These are phyloP conservation scores for Tetrapisispora iriomotensis DNA, from an alignment of 805 yeast genomes.

Conservation along the genomic window DNA sequence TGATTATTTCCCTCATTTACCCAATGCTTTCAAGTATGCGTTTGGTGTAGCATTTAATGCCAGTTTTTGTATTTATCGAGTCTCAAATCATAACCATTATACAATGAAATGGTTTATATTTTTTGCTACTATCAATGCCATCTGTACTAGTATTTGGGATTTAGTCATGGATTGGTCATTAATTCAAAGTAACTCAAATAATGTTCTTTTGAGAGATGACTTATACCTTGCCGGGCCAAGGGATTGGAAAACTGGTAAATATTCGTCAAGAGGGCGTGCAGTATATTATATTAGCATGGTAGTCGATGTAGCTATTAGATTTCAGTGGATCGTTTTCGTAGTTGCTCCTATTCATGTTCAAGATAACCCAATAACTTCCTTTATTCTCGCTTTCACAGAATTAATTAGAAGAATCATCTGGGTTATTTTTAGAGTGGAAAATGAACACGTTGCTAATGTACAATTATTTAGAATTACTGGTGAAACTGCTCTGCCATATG, in stretches of 20 bases:
- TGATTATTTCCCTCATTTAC: conserved; percentile 92
- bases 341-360: conserved; percentile 64
- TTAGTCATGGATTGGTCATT: conserved; percentile 93
- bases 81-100: conserved; percentile 21
- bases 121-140: conserved; percentile 64
- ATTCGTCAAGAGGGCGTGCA: conserved; percentile 25
- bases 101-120: conserved; percentile 54
- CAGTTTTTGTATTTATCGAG: conserved; percentile 64
- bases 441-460: conserved; percentile 90
- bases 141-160: conserved; percentile 74
- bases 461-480: conserved; percentile 77
- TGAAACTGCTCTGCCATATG: conserved; percentile 76
- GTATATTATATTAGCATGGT: conserved; percentile 69
- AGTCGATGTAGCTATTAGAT: conserved; percentile 62
- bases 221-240: conserved; percentile 46
- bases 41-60: conserved; percentile 59
- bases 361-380: conserved; percentile 81
- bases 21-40: conserved; percentile 73
- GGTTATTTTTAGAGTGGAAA: conserved; percentile 89
- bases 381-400: conserved; percentile 75
- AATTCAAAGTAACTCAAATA: conserved; percentile 48
- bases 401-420: conserved; percentile 74
- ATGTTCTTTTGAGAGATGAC: conserved; percentile 58
- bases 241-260: conserved; percentile 27
- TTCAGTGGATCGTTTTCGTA: conserved; percentile 88